Base-by-base conservation (phyloP, 192 early-diverging fungal species). In the Podochytrium sp. region DNA sequence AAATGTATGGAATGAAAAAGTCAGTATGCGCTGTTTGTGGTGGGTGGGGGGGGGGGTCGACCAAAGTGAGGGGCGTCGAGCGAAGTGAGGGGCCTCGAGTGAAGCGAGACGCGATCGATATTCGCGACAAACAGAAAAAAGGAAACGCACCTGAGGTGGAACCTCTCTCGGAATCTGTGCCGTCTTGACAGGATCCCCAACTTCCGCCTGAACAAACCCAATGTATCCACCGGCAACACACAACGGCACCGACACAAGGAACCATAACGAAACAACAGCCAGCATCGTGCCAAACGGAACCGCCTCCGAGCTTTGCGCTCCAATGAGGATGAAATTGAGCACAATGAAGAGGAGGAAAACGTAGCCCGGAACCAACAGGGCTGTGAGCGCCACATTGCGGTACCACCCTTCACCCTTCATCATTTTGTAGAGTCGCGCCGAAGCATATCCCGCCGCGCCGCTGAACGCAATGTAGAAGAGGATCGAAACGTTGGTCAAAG, bases 111-210 rank as follows among this genome's bases (percentile, higher is more conserved):
- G n/a, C n/a, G n/a, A n/a, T n/a, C n/a, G n/a, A n/a, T n/a, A n/a
- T n/a, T n/a, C n/a, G n/a, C n/a, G n/a, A n/a, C n/a, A n/a, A n/a
- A n/a, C n/a, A n/a, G 43, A 47, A 47, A 16, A 16, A 7, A 55
- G 23, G 0, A 25, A 55, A 25, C 52, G 7, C 33, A 82, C 81
- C 65, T 91, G 63, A 23, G 10, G 5, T 0, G 96, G 96, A 40
- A 97, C 92, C 51, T 94, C 90, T 10, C 96, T 85, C 35, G 96
- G 95, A 59, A 97, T 97, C 42, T 93, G 92, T 76, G 93, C 95
- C 5, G 95, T 95, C 32, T 92, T 90, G 55, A 92, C 89, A 23
- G 95, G 96, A 60, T 94, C 87, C 66, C 92, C 90, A 77, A 92
- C 86, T 18, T 80, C 80, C 2, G 75, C 82, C 10, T 66, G 74